phyloP scores from a whole-genome alignment of 306 rosid species.

The Casuarina equisetifolia region DNA sequence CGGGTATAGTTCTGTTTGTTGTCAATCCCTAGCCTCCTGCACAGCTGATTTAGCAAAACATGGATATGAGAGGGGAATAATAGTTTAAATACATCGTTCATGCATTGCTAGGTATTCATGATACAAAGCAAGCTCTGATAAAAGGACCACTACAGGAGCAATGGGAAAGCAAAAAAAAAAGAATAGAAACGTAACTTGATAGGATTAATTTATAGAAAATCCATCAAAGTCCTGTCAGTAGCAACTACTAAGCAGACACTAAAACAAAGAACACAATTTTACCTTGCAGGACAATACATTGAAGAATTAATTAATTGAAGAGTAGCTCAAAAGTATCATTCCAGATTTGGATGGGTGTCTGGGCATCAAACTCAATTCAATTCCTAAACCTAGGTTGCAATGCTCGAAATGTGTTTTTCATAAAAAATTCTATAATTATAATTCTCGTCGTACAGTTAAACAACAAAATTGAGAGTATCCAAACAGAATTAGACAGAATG shows the following conservation, averaged over 20 bases:
- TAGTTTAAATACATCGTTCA: constrained; percentile 23
- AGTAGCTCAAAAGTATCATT: neutral
- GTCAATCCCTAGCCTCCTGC: constrained; percentile 76
- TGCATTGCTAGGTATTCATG: constrained; percentile 22
- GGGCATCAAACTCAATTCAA: neutral
- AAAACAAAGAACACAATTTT: neutral
- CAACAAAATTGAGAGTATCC: too few relatives aligned
- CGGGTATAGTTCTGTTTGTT: constrained; percentile 64
- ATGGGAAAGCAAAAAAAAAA: neutral
- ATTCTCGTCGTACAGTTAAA: too few relatives aligned
- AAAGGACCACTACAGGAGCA: constrained; percentile 4
- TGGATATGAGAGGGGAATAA: constrained; percentile 20
- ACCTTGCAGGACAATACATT: neutral
- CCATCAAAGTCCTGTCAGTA: neutral
- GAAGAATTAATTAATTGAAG: neutral
- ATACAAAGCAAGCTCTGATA: constrained; percentile 19
- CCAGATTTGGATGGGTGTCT: neutral
- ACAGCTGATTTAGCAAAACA: constrained; percentile 50
- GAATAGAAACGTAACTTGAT: neutral
- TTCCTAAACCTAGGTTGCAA: neutral
- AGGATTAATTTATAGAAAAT: constrained; percentile 16
- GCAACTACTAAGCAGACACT: neutral
- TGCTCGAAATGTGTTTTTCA: neutral
- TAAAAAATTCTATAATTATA: too few relatives aligned
- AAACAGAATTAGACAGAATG: too few relatives aligned